Evolutionary conservation across 257 asterid species (phyloP), one percentile per base, ranked within the genome.

Genomic region (Paulownia fortunei): DNA sequence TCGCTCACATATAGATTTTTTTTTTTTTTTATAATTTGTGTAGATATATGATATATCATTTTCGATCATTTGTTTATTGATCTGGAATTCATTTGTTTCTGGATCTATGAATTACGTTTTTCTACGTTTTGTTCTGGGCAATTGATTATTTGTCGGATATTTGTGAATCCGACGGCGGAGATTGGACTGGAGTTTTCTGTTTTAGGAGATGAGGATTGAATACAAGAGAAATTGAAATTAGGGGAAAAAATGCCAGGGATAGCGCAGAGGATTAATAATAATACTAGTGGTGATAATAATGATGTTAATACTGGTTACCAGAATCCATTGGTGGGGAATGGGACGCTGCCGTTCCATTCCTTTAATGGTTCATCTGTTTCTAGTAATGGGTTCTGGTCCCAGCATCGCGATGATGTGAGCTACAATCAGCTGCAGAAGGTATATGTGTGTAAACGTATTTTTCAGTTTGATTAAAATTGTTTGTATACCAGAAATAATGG

Each of bases 351-450:
- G 69, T 81, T 70, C 54, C 82, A 77, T 65, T 77, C 86, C 12
- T 79, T 68, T 32, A 75, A 81, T 75, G 88, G 79, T 12, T 77
- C 89, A 61, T 67, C 88, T 61, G 76, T 86, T 81, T 77, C 89
- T 70, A 72, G 82, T 78, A 87, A 89, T 83, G 95, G 91, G 12
- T 90, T 93, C 85, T 93, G 99, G 97, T 90, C 97, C 34, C 88
- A 88, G 78, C 92, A 90, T 44, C 82, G 86, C 4, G 92, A 86
- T 51, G 97, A 87, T 73, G 77, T 93, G 76, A 85, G 89, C 91
- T 82, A 76, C 84, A 89, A 84, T 49, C 97, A 89, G 92, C 92
- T 96, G 60, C 92, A 93, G 89, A 90, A 96, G 99, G 99, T 93
- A 87, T 77, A 73, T 52, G 13, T 21, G 41, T 47, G 46, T 52